Conservation (phyloP, 2,329 filamentous ascomycete genomes). For the Paecilomyces sp. region DNA sequence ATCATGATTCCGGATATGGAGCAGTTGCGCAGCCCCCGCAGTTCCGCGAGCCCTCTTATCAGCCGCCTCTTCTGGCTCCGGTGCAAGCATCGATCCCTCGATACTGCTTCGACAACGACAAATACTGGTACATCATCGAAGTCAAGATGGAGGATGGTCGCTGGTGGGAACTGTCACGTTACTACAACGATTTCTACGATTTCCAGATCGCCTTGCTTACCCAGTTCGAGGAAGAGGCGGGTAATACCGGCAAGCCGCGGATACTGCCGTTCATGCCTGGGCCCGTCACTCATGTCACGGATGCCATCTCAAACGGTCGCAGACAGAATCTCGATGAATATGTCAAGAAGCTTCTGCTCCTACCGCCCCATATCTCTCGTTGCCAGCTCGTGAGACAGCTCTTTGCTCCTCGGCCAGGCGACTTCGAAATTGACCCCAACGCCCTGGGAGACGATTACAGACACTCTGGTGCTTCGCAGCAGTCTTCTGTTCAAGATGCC, state of each 20-base stretch:
- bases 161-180: slow-evolving; percentile 86
- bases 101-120: slow-evolving; percentile 94
- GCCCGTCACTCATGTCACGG: slow-evolving; percentile 95
- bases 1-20: slow-evolving; percentile 18
- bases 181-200: slow-evolving; percentile 98
- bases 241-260: slow-evolving; percentile 73
- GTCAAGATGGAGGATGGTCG: slow-evolving; percentile 82
- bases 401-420: slow-evolving; percentile 81
- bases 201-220: slow-evolving; percentile 94
- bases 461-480: slow-evolving; percentile 62
- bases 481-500: slow-evolving; percentile 57
- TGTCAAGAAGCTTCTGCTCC: slow-evolving; percentile 79
- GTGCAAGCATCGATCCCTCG: slow-evolving; percentile 78
- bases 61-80: slow-evolving; percentile 59
- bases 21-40: slow-evolving; percentile 19
- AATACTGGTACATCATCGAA: slow-evolving; percentile 98
- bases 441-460: slow-evolving; percentile 62
- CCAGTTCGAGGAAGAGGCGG: slow-evolving; percentile 85
- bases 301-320: slow-evolving; percentile 88
- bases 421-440: slow-evolving; percentile 82
- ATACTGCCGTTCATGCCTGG: slow-evolving; percentile 96
- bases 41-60: slow-evolving; percentile 36
- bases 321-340: slow-evolving; percentile 92
- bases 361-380: slow-evolving; percentile 76
- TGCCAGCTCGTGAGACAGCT: slow-evolving; percentile 82